Percentiles rank a stretch among this genome's conserved stretches.
phyloP scores from a whole-genome alignment of 345 rosid species.

The Murraya paniculata region DNA sequence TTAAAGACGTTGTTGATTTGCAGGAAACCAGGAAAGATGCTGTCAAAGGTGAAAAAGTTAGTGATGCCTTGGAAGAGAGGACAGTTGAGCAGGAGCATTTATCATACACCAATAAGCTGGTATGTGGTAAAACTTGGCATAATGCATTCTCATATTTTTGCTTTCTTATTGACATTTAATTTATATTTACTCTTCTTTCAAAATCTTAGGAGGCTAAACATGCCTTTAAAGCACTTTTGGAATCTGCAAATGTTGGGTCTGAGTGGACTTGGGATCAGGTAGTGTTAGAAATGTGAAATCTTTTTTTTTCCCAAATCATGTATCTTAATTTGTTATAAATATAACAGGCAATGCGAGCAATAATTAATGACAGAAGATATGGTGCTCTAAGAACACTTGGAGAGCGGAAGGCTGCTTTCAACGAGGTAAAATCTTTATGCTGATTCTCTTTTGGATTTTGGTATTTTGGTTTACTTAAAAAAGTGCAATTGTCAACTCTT shows the following conservation, averaged over 20 bases:
- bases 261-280: conserved; percentile 99
- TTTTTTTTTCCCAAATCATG: conserved; percentile 10
- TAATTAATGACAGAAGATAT: conserved; percentile 86
- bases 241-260: conserved; percentile 73
- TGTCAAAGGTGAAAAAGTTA: conserved; percentile 40
- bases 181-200: conserved; percentile 8
- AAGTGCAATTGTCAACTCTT: background rate
- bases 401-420: conserved; percentile 91
- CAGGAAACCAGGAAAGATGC: conserved; percentile 50
- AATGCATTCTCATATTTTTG: conserved; percentile 6
- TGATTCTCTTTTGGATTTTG: background rate
- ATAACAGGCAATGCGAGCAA: conserved; percentile 79
- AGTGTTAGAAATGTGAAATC: conserved; percentile 11
- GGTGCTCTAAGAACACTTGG: conserved; percentile 92
- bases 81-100: conserved; percentile 46
- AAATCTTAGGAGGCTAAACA: conserved; percentile 65
- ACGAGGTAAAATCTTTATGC: conserved; percentile 53
- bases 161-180: conserved; percentile 14
- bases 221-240: conserved; percentile 83
- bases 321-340: conserved; percentile 26
- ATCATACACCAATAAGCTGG: conserved; percentile 68
- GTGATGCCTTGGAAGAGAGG: conserved; percentile 54
- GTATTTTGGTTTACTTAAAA: conserved; percentile 13
- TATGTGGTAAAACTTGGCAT: conserved; percentile 22
- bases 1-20: conserved; percentile 14